Evolutionary conservation across 2,329 filamentous ascomycete species (phyloP).

Genomic region (Cercospora janseana): DNA sequence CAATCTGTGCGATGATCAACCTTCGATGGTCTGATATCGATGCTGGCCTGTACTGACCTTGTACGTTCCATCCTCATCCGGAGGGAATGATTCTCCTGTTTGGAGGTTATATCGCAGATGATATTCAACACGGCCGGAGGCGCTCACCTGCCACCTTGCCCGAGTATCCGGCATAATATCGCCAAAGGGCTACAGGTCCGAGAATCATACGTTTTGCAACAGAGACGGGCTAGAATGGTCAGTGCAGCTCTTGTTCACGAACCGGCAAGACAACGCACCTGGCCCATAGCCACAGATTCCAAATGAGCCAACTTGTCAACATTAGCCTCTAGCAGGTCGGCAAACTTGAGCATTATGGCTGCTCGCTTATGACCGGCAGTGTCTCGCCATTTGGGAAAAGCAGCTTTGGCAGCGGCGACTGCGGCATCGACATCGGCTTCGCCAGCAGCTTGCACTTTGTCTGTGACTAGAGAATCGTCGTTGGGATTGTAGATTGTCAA

Average conservation of each 20-base stretch:
- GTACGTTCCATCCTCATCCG: slow-evolving; percentile 24
- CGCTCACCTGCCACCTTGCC: slow-evolving; percentile 29
- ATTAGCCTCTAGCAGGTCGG: slow-evolving; percentile 38
- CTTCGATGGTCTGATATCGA: not conserved
- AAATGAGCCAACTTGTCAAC: slow-evolving; percentile 59
- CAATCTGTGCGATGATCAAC: slow-evolving; percentile 19
- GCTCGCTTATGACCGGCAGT: slow-evolving; percentile 54
- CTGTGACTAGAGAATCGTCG: slow-evolving; percentile 50
- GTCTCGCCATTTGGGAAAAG: slow-evolving; percentile 64
- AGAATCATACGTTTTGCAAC: slow-evolving; percentile 37
- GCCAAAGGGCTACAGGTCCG: slow-evolving; percentile 27
- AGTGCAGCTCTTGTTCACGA: not conserved
- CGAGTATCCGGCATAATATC: slow-evolving; percentile 33
- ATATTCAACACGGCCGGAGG: not conserved
- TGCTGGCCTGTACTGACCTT: not conserved
- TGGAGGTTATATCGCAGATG: not conserved
- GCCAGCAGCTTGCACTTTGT: slow-evolving; percentile 51
- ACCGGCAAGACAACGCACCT: slow-evolving; percentile 24
- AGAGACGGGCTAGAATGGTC: slow-evolving; percentile 30
- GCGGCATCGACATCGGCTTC: slow-evolving; percentile 56
- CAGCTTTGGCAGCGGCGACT: slow-evolving; percentile 57
- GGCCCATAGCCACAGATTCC: slow-evolving; percentile 58
- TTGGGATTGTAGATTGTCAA: slow-evolving; percentile 14
- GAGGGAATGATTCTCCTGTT: slow-evolving; percentile 25
- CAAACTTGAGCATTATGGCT: slow-evolving; percentile 67